Conservation (phyloP, 257 asterid genomes). For the Nicotiana tomentosiformis region DNA sequence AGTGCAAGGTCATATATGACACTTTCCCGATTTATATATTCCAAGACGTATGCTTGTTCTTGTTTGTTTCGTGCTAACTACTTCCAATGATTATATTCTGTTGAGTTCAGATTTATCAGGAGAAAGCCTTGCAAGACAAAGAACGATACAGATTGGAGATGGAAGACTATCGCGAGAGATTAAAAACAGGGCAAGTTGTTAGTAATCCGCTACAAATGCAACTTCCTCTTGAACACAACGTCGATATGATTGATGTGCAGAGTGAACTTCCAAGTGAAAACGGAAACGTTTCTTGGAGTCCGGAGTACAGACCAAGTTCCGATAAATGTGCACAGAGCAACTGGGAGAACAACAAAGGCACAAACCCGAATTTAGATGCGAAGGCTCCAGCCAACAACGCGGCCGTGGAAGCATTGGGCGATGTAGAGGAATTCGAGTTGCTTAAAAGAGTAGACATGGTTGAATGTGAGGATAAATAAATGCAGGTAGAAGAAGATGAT, state of each 20-base stretch:
- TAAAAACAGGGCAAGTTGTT: conserved; percentile 30
- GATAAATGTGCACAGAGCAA: conserved; percentile 21
- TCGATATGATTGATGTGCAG: conserved; percentile 18
- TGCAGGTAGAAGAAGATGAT: neutral
- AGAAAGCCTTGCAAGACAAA: conserved; percentile 68
- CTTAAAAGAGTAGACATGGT: conserved; percentile 14
- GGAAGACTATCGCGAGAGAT: conserved; percentile 57
- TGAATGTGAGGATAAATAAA: neutral
- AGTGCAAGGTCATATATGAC: neutral
- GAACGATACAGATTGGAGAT: conserved; percentile 68
- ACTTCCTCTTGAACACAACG: conserved; percentile 16
- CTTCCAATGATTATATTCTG: neutral
- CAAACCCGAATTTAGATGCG: conserved; percentile 8
- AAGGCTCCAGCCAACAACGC: conserved; percentile 19
- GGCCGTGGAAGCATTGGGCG: conserved; percentile 20
- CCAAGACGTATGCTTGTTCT: neutral
- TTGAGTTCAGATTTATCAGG: conserved; percentile 59
- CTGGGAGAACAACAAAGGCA: conserved; percentile 28
- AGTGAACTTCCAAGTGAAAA: conserved; percentile 22
- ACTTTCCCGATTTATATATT: neutral
- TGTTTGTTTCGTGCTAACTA: neutral
- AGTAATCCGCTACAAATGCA: conserved; percentile 14
- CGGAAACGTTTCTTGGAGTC: conserved; percentile 17
- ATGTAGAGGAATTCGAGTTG: conserved; percentile 27
- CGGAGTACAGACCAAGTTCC: conserved; percentile 21